Base-by-base conservation (phyloP, 2,329 filamentous ascomycete species). In the Aspergillus sp. region DNA sequence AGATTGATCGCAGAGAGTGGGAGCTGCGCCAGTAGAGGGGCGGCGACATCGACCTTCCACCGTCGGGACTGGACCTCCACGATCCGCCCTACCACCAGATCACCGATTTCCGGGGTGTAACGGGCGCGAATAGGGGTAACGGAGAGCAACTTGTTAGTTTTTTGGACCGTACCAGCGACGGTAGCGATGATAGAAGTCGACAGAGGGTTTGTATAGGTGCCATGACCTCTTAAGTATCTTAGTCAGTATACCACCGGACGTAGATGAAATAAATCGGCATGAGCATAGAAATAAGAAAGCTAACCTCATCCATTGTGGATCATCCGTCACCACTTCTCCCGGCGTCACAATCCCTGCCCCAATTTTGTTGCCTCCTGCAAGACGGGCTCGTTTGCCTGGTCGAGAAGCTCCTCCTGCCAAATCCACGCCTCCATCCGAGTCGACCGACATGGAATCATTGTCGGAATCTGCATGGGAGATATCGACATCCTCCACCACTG, bases 121-220 rank as follows among this genome's bases (percentile, higher is more conserved):
- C 93, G 86, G 12, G 93, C 90, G 49, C 90, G 88, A 3, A 98
- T 77, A 6, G 93, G 90, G 2, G 86, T 83, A 45, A 98, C 87
- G 2, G 89, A 95, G 53, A 98, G 83, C 38, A 98, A 83, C 67
- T 96, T 97, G 78, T 98, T 98, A 47, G 91, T 97, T 65, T 90
- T 91, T 61, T 86, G 84, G 31, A 97, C 77, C 6, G 86, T 91
- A 59, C 93, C 93, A 6, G 90, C 90, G 29, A 98, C 86, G 5
- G 93, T 95, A 38, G 89, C 90, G 45, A 86, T 81, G 62, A 98
- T 98, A 46, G 82, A 77, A 5, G 78, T 80, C 6, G 68, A 66
- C 37, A 72, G 66, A 5, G 77, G 67, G 12, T 79, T 78, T 37
- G 87, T 75, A 66, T 88, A 95, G 39, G 93, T 98, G 54, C 93